phyloP scores from a whole-genome alignment of 139 green algal genomes.

The Pleodorina starrii region DNA sequence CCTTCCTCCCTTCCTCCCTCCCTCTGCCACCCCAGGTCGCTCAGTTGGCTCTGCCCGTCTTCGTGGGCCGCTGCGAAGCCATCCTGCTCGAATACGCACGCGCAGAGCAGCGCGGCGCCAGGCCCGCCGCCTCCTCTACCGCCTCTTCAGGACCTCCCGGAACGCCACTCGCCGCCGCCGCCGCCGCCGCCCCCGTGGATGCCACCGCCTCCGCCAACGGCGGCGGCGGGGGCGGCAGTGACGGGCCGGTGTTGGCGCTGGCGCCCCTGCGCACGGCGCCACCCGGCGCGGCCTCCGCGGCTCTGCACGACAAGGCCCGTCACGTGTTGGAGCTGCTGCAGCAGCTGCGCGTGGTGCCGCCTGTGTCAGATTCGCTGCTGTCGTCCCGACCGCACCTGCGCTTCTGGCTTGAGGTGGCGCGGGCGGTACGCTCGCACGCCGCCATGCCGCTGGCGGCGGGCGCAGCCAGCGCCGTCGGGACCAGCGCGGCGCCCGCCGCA shows the following conservation, averaged over 20 bases:
- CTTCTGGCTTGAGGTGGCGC: constrained; percentile 47
- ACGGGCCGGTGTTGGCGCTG: neutral
- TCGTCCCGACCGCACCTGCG: constrained; percentile 23
- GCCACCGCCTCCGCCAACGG: neutral
- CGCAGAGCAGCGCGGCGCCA: neutral
- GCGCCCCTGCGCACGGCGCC: neutral
- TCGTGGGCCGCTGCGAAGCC: constrained; percentile 73
- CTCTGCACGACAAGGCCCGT: constrained; percentile 41
- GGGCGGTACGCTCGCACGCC: neutral
- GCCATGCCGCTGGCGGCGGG: neutral
- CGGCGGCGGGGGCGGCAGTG: neutral
- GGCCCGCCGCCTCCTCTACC: neutral
- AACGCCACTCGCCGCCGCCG: neutral
- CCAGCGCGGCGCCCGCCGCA: neutral
- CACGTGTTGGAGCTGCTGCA: constrained; percentile 53
- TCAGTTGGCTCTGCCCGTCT: constrained; percentile 77
- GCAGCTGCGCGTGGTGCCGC: constrained; percentile 44
- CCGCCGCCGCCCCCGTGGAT: neutral
- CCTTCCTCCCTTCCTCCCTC: too few species aligned
- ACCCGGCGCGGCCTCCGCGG: neutral
- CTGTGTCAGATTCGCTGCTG: constrained; percentile 44
- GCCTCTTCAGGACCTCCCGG: neutral
- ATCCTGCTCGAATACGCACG: constrained; percentile 17
- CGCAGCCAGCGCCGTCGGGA: neutral
- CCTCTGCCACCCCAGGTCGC: constrained; percentile 70